Percentiles rank a stretch among this genome's conserved stretches.
These are phyloP conservation scores for Thermothielavioides terrestris DNA, from an alignment of 495 filamentous ascomycete genomes.

Conservation along the genomic window DNA sequence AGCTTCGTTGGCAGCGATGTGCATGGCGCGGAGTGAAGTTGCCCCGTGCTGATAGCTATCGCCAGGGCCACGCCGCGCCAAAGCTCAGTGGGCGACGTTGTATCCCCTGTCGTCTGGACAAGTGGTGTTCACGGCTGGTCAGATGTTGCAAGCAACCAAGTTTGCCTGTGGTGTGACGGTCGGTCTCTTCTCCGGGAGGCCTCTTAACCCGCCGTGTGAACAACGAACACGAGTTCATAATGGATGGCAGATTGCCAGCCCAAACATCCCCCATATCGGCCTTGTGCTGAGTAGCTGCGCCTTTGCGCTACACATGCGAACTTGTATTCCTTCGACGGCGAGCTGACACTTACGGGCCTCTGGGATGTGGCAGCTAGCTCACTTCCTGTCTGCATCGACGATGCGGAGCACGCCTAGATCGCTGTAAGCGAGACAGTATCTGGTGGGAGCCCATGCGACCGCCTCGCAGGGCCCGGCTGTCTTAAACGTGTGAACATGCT, in stretches of 20 bases:
- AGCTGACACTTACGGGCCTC: too few relatives aligned
- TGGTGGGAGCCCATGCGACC: conserved; percentile 82
- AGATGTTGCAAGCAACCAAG: neutral
- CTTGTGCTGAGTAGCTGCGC: too few relatives aligned
- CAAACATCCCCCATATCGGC: too few relatives aligned
- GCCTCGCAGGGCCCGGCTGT: conserved; percentile 53
- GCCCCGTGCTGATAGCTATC: conserved; percentile 13
- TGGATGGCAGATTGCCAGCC: too few relatives aligned
- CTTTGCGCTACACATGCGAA: neutral
- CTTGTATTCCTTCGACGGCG: too few relatives aligned
- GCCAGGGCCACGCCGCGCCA: neutral
- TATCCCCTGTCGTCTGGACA: neutral
- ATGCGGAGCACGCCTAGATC: conserved; percentile 77
- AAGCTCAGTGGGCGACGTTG: neutral
- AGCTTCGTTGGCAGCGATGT: neutral
- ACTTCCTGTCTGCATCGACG: conserved; percentile 44
- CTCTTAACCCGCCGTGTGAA: too few relatives aligned
- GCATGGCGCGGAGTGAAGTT: conserved; percentile 9
- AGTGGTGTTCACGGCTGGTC: too few relatives aligned
- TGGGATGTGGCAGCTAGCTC: conserved; percentile 8
- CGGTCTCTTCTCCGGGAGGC: too few relatives aligned
- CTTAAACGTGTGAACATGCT: conserved; percentile 71
- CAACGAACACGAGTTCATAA: too few relatives aligned
- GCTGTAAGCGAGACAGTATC: conserved; percentile 85
- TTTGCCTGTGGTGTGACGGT: too few relatives aligned